phyloP scores from a whole-genome alignment of 2,329 filamentous ascomycete genomes.

The Paraconiothyrium sp. region DNA sequence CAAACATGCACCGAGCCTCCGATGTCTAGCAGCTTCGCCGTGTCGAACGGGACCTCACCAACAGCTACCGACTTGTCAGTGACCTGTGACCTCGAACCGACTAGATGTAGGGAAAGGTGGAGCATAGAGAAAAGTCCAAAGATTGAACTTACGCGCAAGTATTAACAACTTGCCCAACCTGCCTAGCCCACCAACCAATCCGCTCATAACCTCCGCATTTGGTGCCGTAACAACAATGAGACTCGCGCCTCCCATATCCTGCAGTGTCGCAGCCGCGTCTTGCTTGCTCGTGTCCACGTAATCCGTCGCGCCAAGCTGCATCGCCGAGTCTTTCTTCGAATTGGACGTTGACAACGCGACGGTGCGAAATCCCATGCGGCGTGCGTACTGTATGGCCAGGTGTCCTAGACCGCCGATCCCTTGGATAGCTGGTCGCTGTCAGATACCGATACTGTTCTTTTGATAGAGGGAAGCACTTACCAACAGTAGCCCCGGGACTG shows the following conservation, averaged over 20 bases:
- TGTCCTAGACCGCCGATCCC: constrained; percentile 64
- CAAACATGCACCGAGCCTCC: constrained; percentile 61
- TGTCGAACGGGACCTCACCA: constrained; percentile 57
- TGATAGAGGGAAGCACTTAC: no score
- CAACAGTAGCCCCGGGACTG: constrained; percentile 54
- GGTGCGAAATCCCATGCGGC: constrained; percentile 62
- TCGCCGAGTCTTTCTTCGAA: constrained; percentile 64
- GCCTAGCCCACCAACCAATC: constrained; percentile 64
- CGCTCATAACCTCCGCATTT: constrained; percentile 63
- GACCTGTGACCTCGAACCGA: constrained; percentile 8
- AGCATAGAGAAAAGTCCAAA: no score
- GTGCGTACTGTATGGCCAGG: constrained; percentile 63
- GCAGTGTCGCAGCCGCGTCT: constrained; percentile 60
- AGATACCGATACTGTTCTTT: no score
- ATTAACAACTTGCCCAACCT: constrained; percentile 67
- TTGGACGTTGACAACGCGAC: constrained; percentile 61
- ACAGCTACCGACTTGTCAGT: constrained; percentile 43
- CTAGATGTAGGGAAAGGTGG: not conserved
- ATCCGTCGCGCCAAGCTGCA: constrained; percentile 64
- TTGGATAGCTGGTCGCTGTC: constrained; percentile 56
- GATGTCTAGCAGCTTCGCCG: constrained; percentile 56
- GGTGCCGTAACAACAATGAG: constrained; percentile 72
- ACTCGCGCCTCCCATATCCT: constrained; percentile 68
- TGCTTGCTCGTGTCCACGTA: constrained; percentile 64
- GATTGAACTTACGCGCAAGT: constrained; percentile 57